phyloP scores from a whole-genome alignment of 495 filamentous ascomycete genomes.

The Pseudotulostoma volvatum region DNA sequence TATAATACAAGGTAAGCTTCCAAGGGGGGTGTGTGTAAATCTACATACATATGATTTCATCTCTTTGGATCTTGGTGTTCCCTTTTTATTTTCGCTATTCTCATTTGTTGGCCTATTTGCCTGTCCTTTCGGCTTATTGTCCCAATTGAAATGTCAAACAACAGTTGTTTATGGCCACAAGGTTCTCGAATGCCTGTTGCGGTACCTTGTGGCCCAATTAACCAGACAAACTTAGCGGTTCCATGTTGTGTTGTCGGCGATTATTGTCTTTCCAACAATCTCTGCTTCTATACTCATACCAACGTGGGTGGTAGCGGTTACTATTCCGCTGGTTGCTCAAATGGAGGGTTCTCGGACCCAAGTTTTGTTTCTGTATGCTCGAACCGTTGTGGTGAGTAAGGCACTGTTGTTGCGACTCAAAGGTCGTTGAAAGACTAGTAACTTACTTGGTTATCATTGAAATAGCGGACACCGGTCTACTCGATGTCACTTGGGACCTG shows the following conservation, averaged over 20 bases:
- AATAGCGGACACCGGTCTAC: constrained; percentile 1
- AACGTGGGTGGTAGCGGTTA: constrained; percentile 1
- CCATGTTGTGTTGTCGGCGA: constrained; percentile 2
- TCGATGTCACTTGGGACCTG: constrained; percentile 1
- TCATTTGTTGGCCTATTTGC: too few species aligned
- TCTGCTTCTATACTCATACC: constrained; percentile 1
- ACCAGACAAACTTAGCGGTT: constrained; percentile 1
- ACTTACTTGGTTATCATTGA: neutral
- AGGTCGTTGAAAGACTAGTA: neutral
- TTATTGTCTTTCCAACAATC: constrained; percentile 3
- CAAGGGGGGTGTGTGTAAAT: too few species aligned
- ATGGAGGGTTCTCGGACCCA: neutral
- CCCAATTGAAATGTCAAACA: too few species aligned
- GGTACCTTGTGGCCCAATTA: constrained; percentile 1
- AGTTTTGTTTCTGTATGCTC: neutral
- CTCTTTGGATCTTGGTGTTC: too few species aligned
- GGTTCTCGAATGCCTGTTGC: too few species aligned
- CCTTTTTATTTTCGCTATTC: too few species aligned
- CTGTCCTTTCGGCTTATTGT: too few species aligned
- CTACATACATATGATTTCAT: too few species aligned
- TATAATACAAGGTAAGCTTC: too few species aligned
- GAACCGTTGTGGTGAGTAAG: constrained; percentile 1
- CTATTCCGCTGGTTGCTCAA: constrained; percentile 2
- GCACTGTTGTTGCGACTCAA: neutral
- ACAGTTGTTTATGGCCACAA: too few species aligned